phyloP scores from a whole-genome alignment of 2,329 filamentous ascomycete species.

The Colletotrichum sp. region DNA sequence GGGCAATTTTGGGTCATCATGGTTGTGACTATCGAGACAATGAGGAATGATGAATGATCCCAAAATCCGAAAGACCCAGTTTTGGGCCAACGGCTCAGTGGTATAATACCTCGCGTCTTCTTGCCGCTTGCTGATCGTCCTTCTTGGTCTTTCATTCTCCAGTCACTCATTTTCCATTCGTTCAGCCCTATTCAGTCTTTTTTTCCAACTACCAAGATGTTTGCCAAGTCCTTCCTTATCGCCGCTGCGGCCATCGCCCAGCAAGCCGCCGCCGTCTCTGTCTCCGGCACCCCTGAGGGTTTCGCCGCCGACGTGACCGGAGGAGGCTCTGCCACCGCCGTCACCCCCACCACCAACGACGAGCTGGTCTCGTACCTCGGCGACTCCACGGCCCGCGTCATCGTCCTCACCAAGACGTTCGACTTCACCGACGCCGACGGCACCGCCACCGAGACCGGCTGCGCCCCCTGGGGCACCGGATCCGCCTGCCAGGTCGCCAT shows the following conservation, averaged over 20 bases:
- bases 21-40: neutral
- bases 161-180: slow-evolving; percentile 7
- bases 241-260: slow-evolving; percentile 17
- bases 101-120: neutral
- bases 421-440: slow-evolving; percentile 64
- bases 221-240: slow-evolving; percentile 15
- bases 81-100: neutral
- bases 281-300: slow-evolving; percentile 44
- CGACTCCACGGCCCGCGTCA: slow-evolving; percentile 58
- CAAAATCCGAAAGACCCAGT: neutral
- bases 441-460: slow-evolving; percentile 55
- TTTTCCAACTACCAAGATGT: neutral
- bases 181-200: neutral
- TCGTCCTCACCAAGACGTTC: slow-evolving; percentile 61
- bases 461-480: slow-evolving; percentile 58
- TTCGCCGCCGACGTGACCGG: slow-evolving; percentile 61
- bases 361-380: slow-evolving; percentile 66
- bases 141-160: neutral
- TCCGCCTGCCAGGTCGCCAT: slow-evolving; percentile 63
- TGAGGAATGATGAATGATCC: neutral
- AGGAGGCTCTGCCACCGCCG: slow-evolving; percentile 58
- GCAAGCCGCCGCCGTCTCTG: slow-evolving; percentile 24
- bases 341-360: slow-evolving; percentile 56
- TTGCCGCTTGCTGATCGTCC: neutral
- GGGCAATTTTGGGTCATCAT: neutral